phyloP scores from a whole-genome alignment of 176 grass and related monocot species.

The Secale cereale region DNA sequence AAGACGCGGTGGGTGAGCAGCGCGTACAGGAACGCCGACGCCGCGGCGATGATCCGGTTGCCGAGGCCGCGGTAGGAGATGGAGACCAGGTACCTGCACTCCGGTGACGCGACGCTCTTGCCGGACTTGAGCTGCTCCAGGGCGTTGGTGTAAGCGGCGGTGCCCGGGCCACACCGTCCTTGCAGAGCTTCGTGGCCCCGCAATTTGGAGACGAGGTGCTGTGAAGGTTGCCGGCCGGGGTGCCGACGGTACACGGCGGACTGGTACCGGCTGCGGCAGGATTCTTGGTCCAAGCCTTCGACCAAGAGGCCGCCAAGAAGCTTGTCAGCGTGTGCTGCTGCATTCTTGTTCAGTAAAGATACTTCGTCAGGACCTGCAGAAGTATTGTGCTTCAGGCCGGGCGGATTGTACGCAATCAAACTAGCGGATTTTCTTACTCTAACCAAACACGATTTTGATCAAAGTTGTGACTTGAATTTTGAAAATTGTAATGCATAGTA shows the following conservation, averaged over 20 bases:
- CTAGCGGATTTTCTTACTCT: not conserved
- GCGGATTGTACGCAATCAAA: not conserved
- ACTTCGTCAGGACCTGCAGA: not conserved
- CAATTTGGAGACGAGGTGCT: slow-evolving; percentile 11
- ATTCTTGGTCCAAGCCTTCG: slow-evolving; percentile 23
- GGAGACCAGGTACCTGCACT: slow-evolving; percentile 17
- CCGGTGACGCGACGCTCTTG: not conserved
- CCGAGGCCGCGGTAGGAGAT: slow-evolving; percentile 39
- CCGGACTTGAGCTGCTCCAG: not conserved
- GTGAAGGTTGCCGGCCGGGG: not conserved
- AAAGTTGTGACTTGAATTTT: no score
- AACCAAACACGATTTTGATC: no score
- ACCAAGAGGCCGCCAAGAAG: slow-evolving; percentile 33
- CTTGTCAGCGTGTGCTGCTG: not conserved
- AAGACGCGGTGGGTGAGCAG: slow-evolving; percentile 44
- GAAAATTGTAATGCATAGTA: no score
- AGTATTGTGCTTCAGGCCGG: no score
- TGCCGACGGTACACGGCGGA: slow-evolving; percentile 12
- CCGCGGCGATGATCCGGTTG: slow-evolving; percentile 40
- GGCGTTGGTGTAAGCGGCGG: not conserved
- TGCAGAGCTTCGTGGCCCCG: slow-evolving; percentile 28
- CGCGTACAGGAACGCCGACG: slow-evolving; percentile 42
- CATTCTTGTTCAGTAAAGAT: not conserved
- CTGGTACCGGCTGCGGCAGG: slow-evolving; percentile 43
- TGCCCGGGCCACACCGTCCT: slow-evolving; percentile 46